Percentiles rank a stretch among this genome's conserved stretches.
phyloP scores from a whole-genome alignment of 768 basidiomycete genomes.

The Russula olivacea region DNA sequence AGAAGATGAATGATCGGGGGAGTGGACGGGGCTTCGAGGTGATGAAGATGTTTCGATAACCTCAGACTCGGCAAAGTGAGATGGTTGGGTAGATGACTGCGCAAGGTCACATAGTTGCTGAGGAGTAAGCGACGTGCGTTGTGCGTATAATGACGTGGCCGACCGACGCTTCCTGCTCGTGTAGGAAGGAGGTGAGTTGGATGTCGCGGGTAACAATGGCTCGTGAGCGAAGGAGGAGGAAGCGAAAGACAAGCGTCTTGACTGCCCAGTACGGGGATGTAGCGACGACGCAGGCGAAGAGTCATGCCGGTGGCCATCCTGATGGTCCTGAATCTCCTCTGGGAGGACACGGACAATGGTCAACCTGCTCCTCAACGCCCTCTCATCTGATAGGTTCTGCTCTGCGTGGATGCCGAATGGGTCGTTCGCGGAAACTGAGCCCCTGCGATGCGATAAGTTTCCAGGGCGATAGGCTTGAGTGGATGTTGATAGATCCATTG shows the following conservation, averaged over 20 bases:
- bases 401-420: slow-evolving; percentile 21
- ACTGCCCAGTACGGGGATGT: slow-evolving; percentile 1
- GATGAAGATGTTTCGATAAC: neutral
- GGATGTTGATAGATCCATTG: slow-evolving; percentile 10
- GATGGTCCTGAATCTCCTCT: slow-evolving; percentile 9
- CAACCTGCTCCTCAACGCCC: slow-evolving; percentile 21
- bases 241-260: slow-evolving; percentile 24
- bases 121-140: slow-evolving; percentile 19
- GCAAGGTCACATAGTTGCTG: slow-evolving; percentile 24
- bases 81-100: slow-evolving; percentile 16
- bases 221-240: slow-evolving; percentile 23
- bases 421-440: slow-evolving; percentile 22
- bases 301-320: neutral
- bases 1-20: neutral
- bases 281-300: neutral
- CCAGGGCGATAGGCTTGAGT: slow-evolving; percentile 4
- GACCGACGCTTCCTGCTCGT: slow-evolving; percentile 15
- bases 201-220: neutral
- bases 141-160: slow-evolving; percentile 15
- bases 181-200: slow-evolving; percentile 16
- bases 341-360: slow-evolving; percentile 21
- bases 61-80: neutral
- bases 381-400: slow-evolving; percentile 18
- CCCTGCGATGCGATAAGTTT: slow-evolving; percentile 8
- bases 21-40: slow-evolving; percentile 1